Evolutionary conservation across 2,329 filamentous ascomycete genomes (phyloP), one percentile per base, ranked within the genome.

Genomic region (Podosphaera leucotricha): DNA sequence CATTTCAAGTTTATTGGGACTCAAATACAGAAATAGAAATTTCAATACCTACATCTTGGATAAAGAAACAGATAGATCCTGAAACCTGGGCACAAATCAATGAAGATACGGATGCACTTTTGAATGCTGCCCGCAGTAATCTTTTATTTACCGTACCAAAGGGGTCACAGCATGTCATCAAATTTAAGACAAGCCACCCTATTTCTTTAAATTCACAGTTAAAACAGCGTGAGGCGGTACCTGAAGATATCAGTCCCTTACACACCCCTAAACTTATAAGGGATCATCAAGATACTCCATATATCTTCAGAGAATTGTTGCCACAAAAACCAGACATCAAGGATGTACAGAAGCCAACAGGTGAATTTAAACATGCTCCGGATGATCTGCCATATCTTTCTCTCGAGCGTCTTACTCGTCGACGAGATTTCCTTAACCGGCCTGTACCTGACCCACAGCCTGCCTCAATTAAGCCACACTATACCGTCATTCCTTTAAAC

Each of bases 351-450:
- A 52, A 57, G 24, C 52, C 55, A 0, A 61, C 62, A 38, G 47
- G 49, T 0, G 55, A 56, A 1, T 66, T 63, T 37, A 58, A 61
- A 0, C 50, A 63, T 0, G 60, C 61, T 0, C 64, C 66, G 0
- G 53, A 56, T 2, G 59, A 72, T n/a, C 58, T 56, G 0, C 61
- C 67, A 0, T 72, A 75, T 52, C 47, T 77, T 1, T 59, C 60
- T 2, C 52, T 75, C 0, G 57, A 51, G 16, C 64, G 57, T 37
- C 71, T 71, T 56, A 67, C 72, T 0, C 68, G 65, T 45, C 65
- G 72, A 38, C 61, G 63, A 2, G 75, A 80, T 52, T 74, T 77
- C 41, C 62, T 81, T 4, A 72, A 76, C 48, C 47, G 47, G 38
- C 33, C 53, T 2, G 6, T 20, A 19, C 21, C 2, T 6, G 26